Evolutionary conservation across 768 basidiomycete genomes (phyloP).

Genomic region (Suillus americanus): DNA sequence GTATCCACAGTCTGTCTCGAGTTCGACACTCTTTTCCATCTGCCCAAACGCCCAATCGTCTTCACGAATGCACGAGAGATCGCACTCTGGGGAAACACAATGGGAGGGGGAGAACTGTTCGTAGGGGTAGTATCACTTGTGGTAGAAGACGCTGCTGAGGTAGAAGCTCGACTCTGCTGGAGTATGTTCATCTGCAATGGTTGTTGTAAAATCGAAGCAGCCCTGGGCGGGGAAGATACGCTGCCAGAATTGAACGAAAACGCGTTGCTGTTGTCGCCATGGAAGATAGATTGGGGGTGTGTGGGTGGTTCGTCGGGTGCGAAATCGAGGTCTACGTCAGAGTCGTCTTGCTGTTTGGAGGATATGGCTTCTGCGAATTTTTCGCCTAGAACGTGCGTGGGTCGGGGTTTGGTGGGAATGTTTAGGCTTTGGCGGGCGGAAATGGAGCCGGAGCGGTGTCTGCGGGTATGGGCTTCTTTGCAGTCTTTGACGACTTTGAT

Average conservation of each 20-base stretch:
- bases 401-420: slow-evolving; percentile 30
- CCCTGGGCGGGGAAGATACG: slow-evolving; percentile 35
- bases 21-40: slow-evolving; percentile 80
- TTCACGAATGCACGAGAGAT: slow-evolving; percentile 77
- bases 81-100: slow-evolving; percentile 54
- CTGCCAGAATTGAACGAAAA: slow-evolving; percentile 33
- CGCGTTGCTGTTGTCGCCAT: slow-evolving; percentile 47
- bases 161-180: slow-evolving; percentile 41
- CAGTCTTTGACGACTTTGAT: slow-evolving; percentile 84
- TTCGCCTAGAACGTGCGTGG: slow-evolving; percentile 54
- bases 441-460: slow-evolving; percentile 25
- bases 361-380: slow-evolving; percentile 61
- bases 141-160: slow-evolving; percentile 20
- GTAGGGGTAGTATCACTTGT: slow-evolving; percentile 9
- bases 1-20: slow-evolving; percentile 37
- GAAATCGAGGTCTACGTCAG: slow-evolving; percentile 80
- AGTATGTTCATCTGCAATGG: slow-evolving; percentile 54
- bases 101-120: slow-evolving; percentile 25
- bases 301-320: slow-evolving; percentile 43
- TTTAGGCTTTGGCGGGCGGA: slow-evolving; percentile 30
- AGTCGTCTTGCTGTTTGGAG: slow-evolving; percentile 50
- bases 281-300: slow-evolving; percentile 34
- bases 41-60: slow-evolving; percentile 79
- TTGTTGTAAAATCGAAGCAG: slow-evolving; percentile 64
- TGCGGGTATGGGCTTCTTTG: slow-evolving; percentile 61